phyloP scores from a whole-genome alignment of 129 eudicot species.

The Saposhnikovia divaricata region DNA sequence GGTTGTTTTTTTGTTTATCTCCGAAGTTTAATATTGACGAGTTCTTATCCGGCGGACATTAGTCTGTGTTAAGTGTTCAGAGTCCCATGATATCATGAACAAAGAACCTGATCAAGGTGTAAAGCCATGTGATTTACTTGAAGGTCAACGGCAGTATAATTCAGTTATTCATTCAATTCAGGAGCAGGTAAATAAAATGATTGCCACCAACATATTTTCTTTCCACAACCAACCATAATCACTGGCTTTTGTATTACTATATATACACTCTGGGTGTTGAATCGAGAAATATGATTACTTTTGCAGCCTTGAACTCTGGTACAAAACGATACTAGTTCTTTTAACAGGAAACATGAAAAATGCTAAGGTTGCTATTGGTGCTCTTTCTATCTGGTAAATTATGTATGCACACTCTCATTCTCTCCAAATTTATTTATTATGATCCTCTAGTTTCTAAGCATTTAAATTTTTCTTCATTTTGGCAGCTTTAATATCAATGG shows the following conservation, averaged over 20 bases:
- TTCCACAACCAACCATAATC: no score
- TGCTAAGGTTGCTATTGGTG: conserved; percentile 24
- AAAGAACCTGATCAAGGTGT: conserved; percentile 28
- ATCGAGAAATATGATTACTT: neutral
- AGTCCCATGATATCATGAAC: conserved; percentile 25
- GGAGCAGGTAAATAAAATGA: conserved; percentile 60
- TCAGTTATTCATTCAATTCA: conserved; percentile 89
- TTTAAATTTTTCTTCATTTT: neutral
- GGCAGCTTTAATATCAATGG: conserved; percentile 44
- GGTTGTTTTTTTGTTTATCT: neutral
- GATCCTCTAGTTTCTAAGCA: neutral
- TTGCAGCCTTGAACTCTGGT: conserved; percentile 47
- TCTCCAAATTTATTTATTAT: neutral
- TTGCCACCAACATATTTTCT: neutral
- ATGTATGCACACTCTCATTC: neutral
- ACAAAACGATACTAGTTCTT: conserved; percentile 33
- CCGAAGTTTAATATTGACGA: neutral
- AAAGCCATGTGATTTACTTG: conserved; percentile 74
- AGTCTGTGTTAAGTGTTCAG: neutral
- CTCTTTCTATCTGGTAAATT: conserved; percentile 3
- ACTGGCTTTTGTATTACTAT: no score
- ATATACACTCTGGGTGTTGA: neutral
- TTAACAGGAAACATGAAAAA: conserved; percentile 34
- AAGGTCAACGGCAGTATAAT: conserved; percentile 94
- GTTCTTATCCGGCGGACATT: neutral